Evolutionary conservation across 495 filamentous ascomycete genomes (phyloP).

Genomic region (Penicillium robsamsonii): DNA sequence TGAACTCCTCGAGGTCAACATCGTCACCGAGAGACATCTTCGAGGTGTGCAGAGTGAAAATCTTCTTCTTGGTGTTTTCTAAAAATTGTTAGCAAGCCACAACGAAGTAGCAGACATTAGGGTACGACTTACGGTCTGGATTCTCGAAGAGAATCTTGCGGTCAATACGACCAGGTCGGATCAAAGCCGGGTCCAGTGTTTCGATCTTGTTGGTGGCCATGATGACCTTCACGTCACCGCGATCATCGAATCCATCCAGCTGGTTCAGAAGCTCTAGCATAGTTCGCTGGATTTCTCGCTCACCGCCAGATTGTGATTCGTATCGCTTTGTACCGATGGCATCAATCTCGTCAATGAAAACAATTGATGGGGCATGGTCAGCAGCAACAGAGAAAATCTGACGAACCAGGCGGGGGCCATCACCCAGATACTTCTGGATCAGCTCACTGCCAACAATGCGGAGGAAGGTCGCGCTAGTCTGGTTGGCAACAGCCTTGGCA

Average conservation of each 20-base stretch:
- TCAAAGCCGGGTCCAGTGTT: constrained; percentile 91
- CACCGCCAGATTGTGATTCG: constrained; percentile 93
- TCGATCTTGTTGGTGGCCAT: constrained; percentile 99
- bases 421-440: constrained; percentile 98
- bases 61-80: constrained; percentile 99
- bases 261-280: constrained; percentile 99
- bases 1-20: constrained; percentile 97
- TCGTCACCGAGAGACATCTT: constrained; percentile 97
- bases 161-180: constrained; percentile 96
- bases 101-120: not conserved
- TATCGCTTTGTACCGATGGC: constrained; percentile 99
- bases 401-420: constrained; percentile 89
- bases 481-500: constrained; percentile 97
- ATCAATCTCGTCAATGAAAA: constrained; percentile 99
- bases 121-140: constrained; percentile 72
- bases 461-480: constrained; percentile 96
- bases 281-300: constrained; percentile 95
- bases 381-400: constrained; percentile 98
- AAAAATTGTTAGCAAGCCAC: constrained; percentile 31
- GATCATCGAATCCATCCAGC: constrained; percentile 97
- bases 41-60: constrained; percentile 97
- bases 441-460: constrained; percentile 97
- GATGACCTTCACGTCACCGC: constrained; percentile 98
- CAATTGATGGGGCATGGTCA: constrained; percentile 94
- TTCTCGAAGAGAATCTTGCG: constrained; percentile 99